Evolutionary conservation across 495 filamentous ascomycete genomes (phyloP), one percentile per base, ranked within the genome.

Genomic region (Recurvomyces mirabilis): DNA sequence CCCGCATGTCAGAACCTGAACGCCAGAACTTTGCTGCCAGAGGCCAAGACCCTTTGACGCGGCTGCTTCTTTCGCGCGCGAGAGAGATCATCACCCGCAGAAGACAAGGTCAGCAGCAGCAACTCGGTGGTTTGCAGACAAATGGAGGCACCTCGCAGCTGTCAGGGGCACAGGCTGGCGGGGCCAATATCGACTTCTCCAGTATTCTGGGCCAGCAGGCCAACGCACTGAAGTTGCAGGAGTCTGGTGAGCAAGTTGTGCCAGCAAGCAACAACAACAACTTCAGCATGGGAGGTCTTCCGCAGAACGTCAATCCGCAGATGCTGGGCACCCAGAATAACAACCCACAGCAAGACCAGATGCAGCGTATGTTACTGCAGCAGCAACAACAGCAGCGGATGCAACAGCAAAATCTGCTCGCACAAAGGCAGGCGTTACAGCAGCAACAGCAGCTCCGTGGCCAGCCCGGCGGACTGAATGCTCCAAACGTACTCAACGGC

Each of bases 241-340:
- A 80, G 59, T 71, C 72, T 36, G 78, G 78, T 19, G 75, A 79
- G 47, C 59, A 74, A 33, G 78, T 82, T 18, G 78, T 82, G 10
- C 78, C 78, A 9, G 78, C 77, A 14, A 82, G 76, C 52, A 68
- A 67, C 67, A 59, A 72, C 61, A 19, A 67, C 18, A 60, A 68
- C 39, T 66, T 68, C 45, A 19, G 17, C 12, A 11, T 31, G n/a
- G 54, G 32, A 45, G 50, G 54, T 4, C 43, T 60, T 36, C 39
- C 49, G 6, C 47, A 47, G 12, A 38, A 41, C 1, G 37, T 56
- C 5, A 63, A 54, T 21, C 51, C 51, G 17, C 46, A 49, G 35
- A 49, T 54, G 51, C 41, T 54, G 7, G 49, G 38, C 21, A 50
- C 41, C 22, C 51, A 41, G 28, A 41, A 49, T 13, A 43, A 46